Percentiles rank a stretch among this genome's conserved stretches.
Evolutionary conservation across 169 alveolate species (phyloP).

Genomic region (Sarcocystis neurona): DNA sequence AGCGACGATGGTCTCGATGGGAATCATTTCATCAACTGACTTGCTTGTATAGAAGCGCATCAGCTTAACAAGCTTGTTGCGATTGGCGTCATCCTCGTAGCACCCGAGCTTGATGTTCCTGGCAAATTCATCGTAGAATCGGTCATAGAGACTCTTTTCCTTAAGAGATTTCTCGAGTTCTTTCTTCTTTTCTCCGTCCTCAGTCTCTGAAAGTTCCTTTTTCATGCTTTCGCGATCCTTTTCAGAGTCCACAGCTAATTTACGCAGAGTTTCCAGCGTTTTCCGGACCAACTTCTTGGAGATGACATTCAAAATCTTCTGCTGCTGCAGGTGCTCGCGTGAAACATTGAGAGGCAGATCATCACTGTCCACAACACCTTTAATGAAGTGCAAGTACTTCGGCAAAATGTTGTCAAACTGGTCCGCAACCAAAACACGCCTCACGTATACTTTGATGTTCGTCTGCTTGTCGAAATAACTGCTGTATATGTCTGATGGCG

Average conservation of each 20-base stretch:
- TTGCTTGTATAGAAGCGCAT: conserved; percentile 89
- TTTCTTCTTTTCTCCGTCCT: conserved; percentile 80
- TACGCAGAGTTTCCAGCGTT: conserved; percentile 92
- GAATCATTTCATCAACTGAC: conserved; percentile 77
- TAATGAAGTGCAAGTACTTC: conserved; percentile 89
- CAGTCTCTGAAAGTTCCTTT: conserved; percentile 28
- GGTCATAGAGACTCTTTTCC: conserved; percentile 75
- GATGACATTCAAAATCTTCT: conserved; percentile 90
- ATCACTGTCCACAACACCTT: conserved; percentile 96
- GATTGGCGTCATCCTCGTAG: conserved; percentile 94
- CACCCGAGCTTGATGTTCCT: conserved; percentile 93
- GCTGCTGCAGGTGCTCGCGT: conserved; percentile 85
- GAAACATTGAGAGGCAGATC: conserved; percentile 94
- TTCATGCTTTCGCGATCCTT: conserved; percentile 77
- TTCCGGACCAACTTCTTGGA: conserved; percentile 96
- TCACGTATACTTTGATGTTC: conserved; percentile 88
- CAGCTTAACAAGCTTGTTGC: conserved; percentile 90
- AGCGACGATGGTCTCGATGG: conserved; percentile 88
- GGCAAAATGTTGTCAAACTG: conserved; percentile 93
- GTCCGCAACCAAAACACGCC: conserved; percentile 93
- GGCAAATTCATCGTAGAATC: conserved; percentile 91
- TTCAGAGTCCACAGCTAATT: conserved; percentile 87
- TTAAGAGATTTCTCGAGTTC: conserved; percentile 78
- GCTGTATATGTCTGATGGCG: conserved; percentile 92
- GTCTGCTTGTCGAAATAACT: conserved; percentile 87